Evolutionary conservation across 306 rosid species (phyloP).

Genomic region (Acmispon strigosus): DNA sequence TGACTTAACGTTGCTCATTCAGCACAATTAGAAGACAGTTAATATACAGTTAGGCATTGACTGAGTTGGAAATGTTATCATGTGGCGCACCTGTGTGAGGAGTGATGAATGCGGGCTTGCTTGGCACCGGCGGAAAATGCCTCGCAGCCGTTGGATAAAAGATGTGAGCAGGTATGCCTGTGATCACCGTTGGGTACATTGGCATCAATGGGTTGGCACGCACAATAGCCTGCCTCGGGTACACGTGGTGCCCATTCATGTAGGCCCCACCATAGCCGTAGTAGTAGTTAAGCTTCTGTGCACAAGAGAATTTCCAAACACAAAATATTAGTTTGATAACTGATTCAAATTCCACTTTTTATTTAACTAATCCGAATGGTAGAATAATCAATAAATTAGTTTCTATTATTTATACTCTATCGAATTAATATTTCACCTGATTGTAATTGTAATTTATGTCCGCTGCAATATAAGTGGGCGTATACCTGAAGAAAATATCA

Average conservation of each 20-base stretch:
- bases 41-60: neutral
- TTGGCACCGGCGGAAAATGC: slow-evolving; percentile 23
- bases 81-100: slow-evolving; percentile 60
- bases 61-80: neutral
- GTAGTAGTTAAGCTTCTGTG: slow-evolving; percentile 59
- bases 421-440: slow-evolving; percentile 49
- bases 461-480: slow-evolving; percentile 59
- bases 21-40: neutral
- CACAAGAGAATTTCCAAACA: neutral
- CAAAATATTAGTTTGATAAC: neutral
- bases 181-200: slow-evolving; percentile 64
- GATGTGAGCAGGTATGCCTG: slow-evolving; percentile 58
- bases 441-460: slow-evolving; percentile 59
- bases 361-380: no score
- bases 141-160: slow-evolving; percentile 43
- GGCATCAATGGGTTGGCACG: slow-evolving; percentile 73
- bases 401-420: no score
- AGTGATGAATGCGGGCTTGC: slow-evolving; percentile 41
- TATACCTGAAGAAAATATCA: no score
- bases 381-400: no score
- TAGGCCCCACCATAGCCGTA: slow-evolving; percentile 46
- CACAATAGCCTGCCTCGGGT: slow-evolving; percentile 54
- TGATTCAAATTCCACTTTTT: neutral
- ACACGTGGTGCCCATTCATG: slow-evolving; percentile 63
- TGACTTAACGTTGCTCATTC: no score